phyloP scores from a whole-genome alignment of 108 stramenopile species.

The Cyclotella kingstonii region DNA sequence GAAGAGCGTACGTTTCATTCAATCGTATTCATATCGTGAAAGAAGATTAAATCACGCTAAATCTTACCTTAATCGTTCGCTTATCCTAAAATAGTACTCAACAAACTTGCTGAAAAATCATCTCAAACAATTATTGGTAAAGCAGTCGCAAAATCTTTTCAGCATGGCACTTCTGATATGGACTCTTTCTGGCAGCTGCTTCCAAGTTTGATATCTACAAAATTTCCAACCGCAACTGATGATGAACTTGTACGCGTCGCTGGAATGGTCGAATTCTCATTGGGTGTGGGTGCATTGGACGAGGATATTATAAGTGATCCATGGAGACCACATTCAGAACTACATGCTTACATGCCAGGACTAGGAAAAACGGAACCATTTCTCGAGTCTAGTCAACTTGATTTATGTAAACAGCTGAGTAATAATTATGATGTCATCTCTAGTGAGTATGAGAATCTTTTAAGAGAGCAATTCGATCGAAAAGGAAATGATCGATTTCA shows the following conservation, averaged over 20 bases:
- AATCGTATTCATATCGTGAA: not conserved
- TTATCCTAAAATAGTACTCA: slow-evolving; percentile 29
- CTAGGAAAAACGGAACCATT: slow-evolving; percentile 66
- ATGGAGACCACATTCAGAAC: slow-evolving; percentile 69
- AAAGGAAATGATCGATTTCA: slow-evolving; percentile 70
- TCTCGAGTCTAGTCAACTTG: slow-evolving; percentile 56
- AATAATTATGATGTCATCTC: slow-evolving; percentile 74
- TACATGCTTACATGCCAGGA: slow-evolving; percentile 86
- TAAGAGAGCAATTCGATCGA: slow-evolving; percentile 49
- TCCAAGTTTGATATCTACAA: slow-evolving; percentile 68
- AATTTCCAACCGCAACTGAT: slow-evolving; percentile 65
- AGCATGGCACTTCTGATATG: slow-evolving; percentile 41
- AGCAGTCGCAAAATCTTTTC: slow-evolving; percentile 56
- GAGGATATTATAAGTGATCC: slow-evolving; percentile 60
- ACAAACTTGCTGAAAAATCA: slow-evolving; percentile 49
- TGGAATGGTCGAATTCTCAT: slow-evolving; percentile 62
- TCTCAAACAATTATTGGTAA: slow-evolving; percentile 51
- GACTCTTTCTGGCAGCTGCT: slow-evolving; percentile 82
- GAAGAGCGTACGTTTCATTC: slow-evolving; percentile 30
- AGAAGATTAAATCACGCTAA: not conserved
- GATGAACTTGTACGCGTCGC: slow-evolving; percentile 65
- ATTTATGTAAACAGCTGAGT: slow-evolving; percentile 52
- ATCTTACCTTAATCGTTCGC: not conserved
- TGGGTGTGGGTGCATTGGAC: slow-evolving; percentile 40
- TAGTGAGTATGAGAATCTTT: slow-evolving; percentile 64